Conservation (phyloP, 768 basidiomycete species). For the Suillus plorans region DNA sequence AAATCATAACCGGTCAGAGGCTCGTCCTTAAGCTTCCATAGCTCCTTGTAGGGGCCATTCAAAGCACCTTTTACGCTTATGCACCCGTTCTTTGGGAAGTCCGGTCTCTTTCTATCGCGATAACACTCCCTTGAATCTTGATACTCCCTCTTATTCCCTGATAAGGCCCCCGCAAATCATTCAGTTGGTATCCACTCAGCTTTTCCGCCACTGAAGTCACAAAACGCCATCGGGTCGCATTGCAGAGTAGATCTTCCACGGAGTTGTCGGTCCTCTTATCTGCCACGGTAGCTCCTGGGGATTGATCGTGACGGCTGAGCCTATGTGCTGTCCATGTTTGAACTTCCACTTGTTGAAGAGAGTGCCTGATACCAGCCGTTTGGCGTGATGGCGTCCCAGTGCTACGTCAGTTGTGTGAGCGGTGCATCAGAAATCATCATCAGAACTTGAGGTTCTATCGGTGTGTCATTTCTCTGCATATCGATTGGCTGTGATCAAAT, state of each 20-base stretch:
- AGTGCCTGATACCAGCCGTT: neutral
- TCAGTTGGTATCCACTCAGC: neutral
- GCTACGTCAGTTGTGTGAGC: neutral
- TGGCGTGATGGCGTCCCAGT: neutral
- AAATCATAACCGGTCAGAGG: neutral
- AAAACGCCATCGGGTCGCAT: neutral
- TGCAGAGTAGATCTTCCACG: neutral
- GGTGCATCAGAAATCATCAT: neutral
- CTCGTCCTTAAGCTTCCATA: no score
- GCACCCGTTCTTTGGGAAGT: neutral
- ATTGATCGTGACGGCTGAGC: neutral
- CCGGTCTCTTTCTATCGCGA: neutral
- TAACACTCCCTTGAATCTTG: neutral
- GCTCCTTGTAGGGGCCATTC: neutral
- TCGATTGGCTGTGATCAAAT: neutral
- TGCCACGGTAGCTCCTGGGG: neutral
- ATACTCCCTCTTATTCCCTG: neutral
- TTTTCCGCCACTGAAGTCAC: neutral
- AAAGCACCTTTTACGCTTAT: neutral
- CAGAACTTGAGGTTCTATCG: neutral
- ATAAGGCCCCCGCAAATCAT: neutral
- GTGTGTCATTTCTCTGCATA: slow-evolving; percentile 3
- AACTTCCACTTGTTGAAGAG: no score
- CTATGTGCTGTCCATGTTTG: neutral
- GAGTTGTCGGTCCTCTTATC: neutral